These are phyloP conservation scores for Rhizopogon rudus DNA, from an alignment of 768 basidiomycete species.

Conservation along the genomic window DNA sequence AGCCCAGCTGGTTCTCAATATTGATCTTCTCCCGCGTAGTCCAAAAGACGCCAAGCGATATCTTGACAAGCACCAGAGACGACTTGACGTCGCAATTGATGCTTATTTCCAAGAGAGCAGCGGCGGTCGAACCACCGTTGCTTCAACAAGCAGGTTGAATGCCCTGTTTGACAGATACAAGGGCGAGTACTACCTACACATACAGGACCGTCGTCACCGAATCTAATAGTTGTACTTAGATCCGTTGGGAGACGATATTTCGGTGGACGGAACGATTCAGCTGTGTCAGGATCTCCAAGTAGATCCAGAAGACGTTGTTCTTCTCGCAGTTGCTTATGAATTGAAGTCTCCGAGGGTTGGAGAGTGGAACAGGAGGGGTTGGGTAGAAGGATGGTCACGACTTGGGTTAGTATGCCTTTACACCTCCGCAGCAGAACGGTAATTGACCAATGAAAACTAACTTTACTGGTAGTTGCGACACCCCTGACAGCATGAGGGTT, in stretches of 20 bases:
- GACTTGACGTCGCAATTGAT: constrained; percentile 69
- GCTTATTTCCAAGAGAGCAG: constrained; percentile 56
- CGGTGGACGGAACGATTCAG: constrained; percentile 74
- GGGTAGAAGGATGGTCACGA: constrained; percentile 78
- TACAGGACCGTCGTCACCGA: not conserved
- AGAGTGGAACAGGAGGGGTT: constrained; percentile 63
- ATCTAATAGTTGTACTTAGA: constrained; percentile 33
- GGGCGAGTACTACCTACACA: constrained; percentile 34
- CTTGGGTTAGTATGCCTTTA: constrained; percentile 47
- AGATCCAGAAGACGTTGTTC: constrained; percentile 75
- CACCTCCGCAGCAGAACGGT: constrained; percentile 1
- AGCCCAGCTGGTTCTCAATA: not conserved
- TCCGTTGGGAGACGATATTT: constrained; percentile 56
- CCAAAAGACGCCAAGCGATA: constrained; percentile 58
- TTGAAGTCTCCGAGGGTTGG: constrained; percentile 73
- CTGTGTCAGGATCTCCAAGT: constrained; percentile 68
- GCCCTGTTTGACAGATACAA: constrained; percentile 65
- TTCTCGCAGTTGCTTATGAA: constrained; percentile 79
- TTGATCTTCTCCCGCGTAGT: constrained; percentile 15
- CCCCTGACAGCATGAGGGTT: constrained; percentile 54
- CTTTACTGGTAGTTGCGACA: constrained; percentile 49
- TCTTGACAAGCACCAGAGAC: constrained; percentile 58
- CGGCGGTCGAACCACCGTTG: constrained; percentile 12
- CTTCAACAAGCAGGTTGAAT: constrained; percentile 51
- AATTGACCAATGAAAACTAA: constrained; percentile 1